Evolutionary conservation across 1,284 basidiomycete species (phyloP).

Genomic region (Wallemia hederae): DNA sequence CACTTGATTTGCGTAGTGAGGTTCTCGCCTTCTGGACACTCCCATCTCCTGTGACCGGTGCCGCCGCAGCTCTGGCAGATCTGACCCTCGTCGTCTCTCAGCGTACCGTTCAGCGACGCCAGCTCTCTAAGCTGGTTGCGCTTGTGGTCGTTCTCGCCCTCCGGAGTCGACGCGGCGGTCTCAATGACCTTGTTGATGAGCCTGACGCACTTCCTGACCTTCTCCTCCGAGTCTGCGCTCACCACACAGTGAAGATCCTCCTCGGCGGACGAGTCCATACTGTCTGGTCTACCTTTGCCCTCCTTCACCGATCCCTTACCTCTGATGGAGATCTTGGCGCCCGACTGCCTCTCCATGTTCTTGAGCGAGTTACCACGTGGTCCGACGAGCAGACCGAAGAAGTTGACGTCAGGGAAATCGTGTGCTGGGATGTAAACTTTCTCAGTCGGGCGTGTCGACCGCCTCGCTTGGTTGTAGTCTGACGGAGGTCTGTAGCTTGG

Average conservation of each 20-base stretch:
- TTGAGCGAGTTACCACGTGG: slow-evolving; percentile 96
- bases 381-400: slow-evolving; percentile 91
- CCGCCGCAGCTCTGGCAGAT: slow-evolving; percentile 94
- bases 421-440: slow-evolving; percentile 99
- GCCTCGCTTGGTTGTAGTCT: slow-evolving; percentile 80
- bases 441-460: slow-evolving; percentile 66
- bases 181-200: slow-evolving; percentile 97
- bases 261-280: slow-evolving; percentile 61
- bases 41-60: slow-evolving; percentile 25
- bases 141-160: slow-evolving; percentile 98
- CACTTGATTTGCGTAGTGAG: slow-evolving; percentile 12
- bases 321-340: slow-evolving; percentile 92
- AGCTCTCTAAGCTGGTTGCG: slow-evolving; percentile 94
- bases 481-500: slow-evolving; percentile 88
- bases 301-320: slow-evolving; percentile 98
- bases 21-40: slow-evolving; percentile 2
- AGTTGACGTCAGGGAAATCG: slow-evolving; percentile 99
- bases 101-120: slow-evolving; percentile 87
- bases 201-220: slow-evolving; percentile 65
- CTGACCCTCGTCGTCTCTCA: slow-evolving; percentile 98
- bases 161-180: slow-evolving; percentile 91
- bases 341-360: slow-evolving; percentile 94
- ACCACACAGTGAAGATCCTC: slow-evolving; percentile 97
- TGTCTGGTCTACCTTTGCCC: slow-evolving; percentile 72
- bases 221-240: slow-evolving; percentile 68